phyloP scores from a whole-genome alignment of 2,329 filamentous ascomycete species.

The Hypoxylon sp. region DNA sequence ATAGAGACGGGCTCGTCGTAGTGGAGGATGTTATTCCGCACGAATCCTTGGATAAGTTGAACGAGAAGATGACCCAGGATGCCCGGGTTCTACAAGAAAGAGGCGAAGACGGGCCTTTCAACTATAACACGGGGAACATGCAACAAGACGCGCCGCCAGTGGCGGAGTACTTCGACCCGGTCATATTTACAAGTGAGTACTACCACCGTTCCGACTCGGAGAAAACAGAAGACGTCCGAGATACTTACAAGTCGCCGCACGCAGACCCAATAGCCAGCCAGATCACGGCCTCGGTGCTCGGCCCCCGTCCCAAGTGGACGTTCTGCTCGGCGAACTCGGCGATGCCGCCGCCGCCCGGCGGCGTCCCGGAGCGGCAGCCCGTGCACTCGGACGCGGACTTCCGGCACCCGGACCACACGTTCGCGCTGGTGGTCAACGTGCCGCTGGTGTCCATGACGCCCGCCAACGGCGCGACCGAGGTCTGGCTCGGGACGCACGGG shows the following conservation, averaged over 20 bases:
- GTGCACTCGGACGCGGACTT: constrained; percentile 69
- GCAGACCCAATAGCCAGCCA: constrained; percentile 63
- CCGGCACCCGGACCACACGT: constrained; percentile 60
- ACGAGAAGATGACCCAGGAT: constrained; percentile 66
- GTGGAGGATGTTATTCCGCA: constrained; percentile 61
- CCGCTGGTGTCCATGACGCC: constrained; percentile 59
- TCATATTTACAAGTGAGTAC: constrained; percentile 61
- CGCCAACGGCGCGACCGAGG: constrained; percentile 63
- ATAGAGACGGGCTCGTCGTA: constrained; percentile 64
- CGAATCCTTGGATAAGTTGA: constrained; percentile 61
- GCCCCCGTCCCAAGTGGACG: constrained; percentile 62
- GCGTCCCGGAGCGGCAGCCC: constrained; percentile 56
- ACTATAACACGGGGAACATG: constrained; percentile 69
- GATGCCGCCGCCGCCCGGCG: constrained; percentile 57
- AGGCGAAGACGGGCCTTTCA: constrained; percentile 65
- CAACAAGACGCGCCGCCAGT: constrained; percentile 67
- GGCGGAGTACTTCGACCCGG: constrained; percentile 55
- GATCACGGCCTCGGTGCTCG: constrained; percentile 62
- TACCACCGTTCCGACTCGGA: not conserved
- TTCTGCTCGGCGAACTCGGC: constrained; percentile 67
- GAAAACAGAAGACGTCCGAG: not conserved
- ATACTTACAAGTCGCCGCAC: not conserved
- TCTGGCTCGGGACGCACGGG: constrained; percentile 66
- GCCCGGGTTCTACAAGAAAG: constrained; percentile 58
- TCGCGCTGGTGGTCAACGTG: constrained; percentile 63